Percentiles rank a stretch among this genome's conserved stretches.
phyloP scores from a whole-genome alignment of 2,329 filamentous ascomycete genomes.

The Ceratocystis variospora region DNA sequence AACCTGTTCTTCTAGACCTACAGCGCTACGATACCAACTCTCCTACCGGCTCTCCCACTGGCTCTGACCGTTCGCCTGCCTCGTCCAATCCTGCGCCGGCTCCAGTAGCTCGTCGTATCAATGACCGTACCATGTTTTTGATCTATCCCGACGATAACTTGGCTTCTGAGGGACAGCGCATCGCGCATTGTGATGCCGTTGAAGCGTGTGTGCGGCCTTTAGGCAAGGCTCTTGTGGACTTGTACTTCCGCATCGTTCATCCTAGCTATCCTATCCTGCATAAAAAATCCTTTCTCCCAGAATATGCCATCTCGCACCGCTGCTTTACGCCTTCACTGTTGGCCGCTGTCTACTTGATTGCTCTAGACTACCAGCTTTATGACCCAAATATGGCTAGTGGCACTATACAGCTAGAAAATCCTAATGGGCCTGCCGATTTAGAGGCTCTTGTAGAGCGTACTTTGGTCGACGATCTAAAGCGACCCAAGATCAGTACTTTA shows the following conservation, averaged over 20 bases:
- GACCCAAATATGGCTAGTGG: constrained; percentile 30
- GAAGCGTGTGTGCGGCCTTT: constrained; percentile 36
- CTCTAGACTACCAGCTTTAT: constrained; percentile 38
- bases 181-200: constrained; percentile 35
- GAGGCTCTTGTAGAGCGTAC: constrained; percentile 27
- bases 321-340: constrained; percentile 39
- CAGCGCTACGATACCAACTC: constrained; percentile 36
- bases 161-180: constrained; percentile 29
- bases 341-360: constrained; percentile 39
- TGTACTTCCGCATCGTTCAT: constrained; percentile 44
- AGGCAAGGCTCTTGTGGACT: constrained; percentile 41
- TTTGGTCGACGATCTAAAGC: constrained; percentile 27
- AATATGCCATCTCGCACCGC: constrained; percentile 36
- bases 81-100: constrained; percentile 19
- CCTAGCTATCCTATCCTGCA: constrained; percentile 40
- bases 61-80: constrained; percentile 12
- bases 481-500: constrained; percentile 32
- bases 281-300: constrained; percentile 40
- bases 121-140: constrained; percentile 28
- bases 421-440: constrained; percentile 25
- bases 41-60: background rate
- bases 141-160: constrained; percentile 28
- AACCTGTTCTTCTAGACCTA: constrained; percentile 42
- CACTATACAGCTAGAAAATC: constrained; percentile 26
- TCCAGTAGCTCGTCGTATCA: constrained; percentile 26